Evolutionary conservation across 352 stramenopile genomes (phyloP).

Genomic region (Phytophthora kernoviae): DNA sequence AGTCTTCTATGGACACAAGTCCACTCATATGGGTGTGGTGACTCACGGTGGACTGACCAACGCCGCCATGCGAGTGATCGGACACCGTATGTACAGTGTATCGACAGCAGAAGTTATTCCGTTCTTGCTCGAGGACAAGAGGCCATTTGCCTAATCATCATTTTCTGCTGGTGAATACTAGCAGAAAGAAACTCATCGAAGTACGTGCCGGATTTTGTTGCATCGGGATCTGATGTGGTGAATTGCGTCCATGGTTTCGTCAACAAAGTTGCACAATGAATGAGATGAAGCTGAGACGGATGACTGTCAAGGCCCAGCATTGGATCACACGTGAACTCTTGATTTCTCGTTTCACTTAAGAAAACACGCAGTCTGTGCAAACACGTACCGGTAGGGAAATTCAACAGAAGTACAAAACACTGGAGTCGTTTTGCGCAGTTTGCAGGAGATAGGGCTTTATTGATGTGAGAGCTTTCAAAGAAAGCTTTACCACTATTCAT

Average conservation of each 20-base stretch:
- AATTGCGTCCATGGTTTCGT: conserved; percentile 64
- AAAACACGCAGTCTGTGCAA: no score
- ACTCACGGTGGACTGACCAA: conserved; percentile 25
- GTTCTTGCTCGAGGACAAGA: conserved; percentile 29
- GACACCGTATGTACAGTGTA: conserved; percentile 22
- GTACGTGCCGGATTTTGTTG: background rate
- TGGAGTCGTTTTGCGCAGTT: no score
- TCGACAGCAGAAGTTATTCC: conserved; percentile 18
- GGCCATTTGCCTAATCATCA: background rate
- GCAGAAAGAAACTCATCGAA: no score
- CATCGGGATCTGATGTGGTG: no score
- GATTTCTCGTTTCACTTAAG: conserved; percentile 33
- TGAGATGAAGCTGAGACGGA: conserved; percentile 81
- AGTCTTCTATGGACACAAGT: conserved; percentile 25
- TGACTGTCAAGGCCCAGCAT: conserved; percentile 71
- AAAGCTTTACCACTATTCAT: no score
- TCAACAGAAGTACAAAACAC: no score
- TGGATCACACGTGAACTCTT: conserved; percentile 52
- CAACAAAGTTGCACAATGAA: conserved; percentile 85
- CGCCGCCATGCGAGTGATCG: conserved; percentile 20
- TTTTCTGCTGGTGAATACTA: background rate
- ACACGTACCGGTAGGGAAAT: no score
- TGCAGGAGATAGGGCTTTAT: no score
- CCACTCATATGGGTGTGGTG: conserved; percentile 19
- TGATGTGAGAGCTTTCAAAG: no score